phyloP scores from a whole-genome alignment of 2,329 filamentous ascomycete genomes.

The Sclerotinia nivalis region DNA sequence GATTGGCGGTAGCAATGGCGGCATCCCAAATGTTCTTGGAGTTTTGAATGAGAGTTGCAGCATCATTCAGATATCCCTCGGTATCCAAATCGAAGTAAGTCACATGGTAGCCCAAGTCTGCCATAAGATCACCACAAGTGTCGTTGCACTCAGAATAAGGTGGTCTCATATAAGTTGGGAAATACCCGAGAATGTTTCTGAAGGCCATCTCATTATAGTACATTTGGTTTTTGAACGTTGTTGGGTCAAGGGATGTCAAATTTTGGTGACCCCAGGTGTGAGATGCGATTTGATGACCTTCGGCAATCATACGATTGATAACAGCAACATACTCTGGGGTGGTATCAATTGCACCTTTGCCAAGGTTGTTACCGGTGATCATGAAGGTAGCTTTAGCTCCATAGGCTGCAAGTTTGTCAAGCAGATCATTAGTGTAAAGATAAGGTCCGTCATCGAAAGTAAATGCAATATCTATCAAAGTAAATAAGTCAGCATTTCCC shows the following conservation, averaged over 20 bases:
- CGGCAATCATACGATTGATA: constrained; percentile 44
- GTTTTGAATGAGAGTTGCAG: constrained; percentile 47
- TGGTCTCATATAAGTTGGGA: constrained; percentile 55
- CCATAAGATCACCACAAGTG: constrained; percentile 43
- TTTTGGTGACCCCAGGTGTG: constrained; percentile 58
- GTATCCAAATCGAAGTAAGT: constrained; percentile 50
- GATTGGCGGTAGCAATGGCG: constrained; percentile 30
- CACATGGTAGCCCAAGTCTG: constrained; percentile 49
- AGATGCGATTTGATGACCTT: constrained; percentile 59
- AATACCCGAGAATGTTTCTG: constrained; percentile 55
- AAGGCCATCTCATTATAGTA: constrained; percentile 56
- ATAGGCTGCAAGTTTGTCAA: constrained; percentile 61
- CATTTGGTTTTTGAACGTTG: constrained; percentile 51
- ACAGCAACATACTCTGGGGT: constrained; percentile 50
- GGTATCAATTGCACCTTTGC: constrained; percentile 37
- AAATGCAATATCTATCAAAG: constrained; percentile 54
- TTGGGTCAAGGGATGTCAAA: constrained; percentile 47
- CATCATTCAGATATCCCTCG: constrained; percentile 50
- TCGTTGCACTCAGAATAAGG: constrained; percentile 50
- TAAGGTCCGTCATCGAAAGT: constrained; percentile 70
- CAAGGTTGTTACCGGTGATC: constrained; percentile 59
- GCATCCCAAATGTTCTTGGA: constrained; percentile 47
- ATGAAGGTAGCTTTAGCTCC: constrained; percentile 64
- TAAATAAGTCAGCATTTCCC: neutral
- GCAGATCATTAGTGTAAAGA: constrained; percentile 51